Conservation (phyloP, 768 basidiomycete species). For the Leccinellum albellum region DNA sequence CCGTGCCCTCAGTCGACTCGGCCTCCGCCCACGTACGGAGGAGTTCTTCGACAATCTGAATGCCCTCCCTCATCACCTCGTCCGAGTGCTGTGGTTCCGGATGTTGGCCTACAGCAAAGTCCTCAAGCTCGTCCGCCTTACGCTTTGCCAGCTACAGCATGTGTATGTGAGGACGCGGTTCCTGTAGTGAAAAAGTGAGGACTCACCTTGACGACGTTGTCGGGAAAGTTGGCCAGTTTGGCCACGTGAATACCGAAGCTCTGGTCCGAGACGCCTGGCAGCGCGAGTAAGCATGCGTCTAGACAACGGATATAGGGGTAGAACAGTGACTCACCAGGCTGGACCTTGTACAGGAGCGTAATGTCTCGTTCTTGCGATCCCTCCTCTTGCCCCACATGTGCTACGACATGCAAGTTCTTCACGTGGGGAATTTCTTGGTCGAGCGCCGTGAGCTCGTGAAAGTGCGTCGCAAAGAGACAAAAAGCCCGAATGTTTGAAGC, state of each 20-base stretch:
- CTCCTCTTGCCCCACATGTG: slow-evolving; percentile 67
- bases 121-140: slow-evolving; percentile 89
- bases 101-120: slow-evolving; percentile 55
- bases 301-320: background rate
- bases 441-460: slow-evolving; percentile 92
- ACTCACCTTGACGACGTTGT: slow-evolving; percentile 81
- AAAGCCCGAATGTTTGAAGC: slow-evolving; percentile 90
- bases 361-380: slow-evolving; percentile 65
- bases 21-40: slow-evolving; percentile 65
- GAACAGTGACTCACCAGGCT: slow-evolving; percentile 58
- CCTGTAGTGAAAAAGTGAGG: no score
- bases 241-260: slow-evolving; percentile 99
- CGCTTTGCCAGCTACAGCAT: slow-evolving; percentile 71
- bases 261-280: slow-evolving; percentile 84
- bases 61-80: slow-evolving; percentile 72
- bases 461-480: slow-evolving; percentile 96
- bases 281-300: background rate
- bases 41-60: slow-evolving; percentile 75
- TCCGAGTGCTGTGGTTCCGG: slow-evolving; percentile 45
- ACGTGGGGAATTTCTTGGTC: slow-evolving; percentile 84
- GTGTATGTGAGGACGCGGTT: background rate
- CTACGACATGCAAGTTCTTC: slow-evolving; percentile 93
- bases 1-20: slow-evolving; percentile 30
- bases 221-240: slow-evolving; percentile 94
- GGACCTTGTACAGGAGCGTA: slow-evolving; percentile 68